phyloP scores from a whole-genome alignment of 768 basidiomycete species.

The Lenzites betulinus region DNA sequence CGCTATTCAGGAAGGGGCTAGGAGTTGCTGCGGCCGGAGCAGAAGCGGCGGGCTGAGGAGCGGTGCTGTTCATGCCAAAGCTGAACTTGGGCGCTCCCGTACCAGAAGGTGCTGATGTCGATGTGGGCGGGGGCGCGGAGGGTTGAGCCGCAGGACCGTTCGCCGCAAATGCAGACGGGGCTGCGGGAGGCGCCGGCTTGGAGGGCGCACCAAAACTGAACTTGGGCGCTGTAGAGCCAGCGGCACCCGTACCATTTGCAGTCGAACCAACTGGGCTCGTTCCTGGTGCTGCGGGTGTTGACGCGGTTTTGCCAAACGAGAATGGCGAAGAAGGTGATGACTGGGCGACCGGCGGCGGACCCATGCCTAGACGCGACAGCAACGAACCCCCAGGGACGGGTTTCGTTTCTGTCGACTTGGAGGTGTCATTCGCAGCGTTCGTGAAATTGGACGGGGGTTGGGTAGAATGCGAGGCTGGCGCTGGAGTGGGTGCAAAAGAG shows the following conservation, averaged over 20 bases:
- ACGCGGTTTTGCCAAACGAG: conserved; percentile 5
- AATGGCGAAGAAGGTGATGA: background rate
- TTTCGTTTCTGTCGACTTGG: conserved; percentile 6
- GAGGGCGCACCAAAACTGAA: conserved; percentile 18
- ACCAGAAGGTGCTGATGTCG: background rate
- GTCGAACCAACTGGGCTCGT: background rate
- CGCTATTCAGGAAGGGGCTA: conserved; percentile 3
- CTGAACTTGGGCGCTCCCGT: conserved; percentile 18
- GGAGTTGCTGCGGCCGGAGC: background rate
- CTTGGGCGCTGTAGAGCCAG: conserved; percentile 4
- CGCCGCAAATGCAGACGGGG: background rate
- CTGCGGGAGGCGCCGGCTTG: background rate
- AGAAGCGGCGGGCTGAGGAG: conserved; percentile 1
- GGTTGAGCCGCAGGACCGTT: background rate
- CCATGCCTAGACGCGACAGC: conserved; percentile 20
- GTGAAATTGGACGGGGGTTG: background rate
- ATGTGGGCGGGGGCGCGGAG: background rate
- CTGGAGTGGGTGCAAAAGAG: conserved; percentile 2
- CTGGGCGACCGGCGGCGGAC: conserved; percentile 6
- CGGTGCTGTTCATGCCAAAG: conserved; percentile 8
- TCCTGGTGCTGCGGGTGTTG: background rate
- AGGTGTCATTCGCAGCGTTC: background rate
- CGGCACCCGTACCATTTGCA: background rate
- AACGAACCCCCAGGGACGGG: conserved; percentile 11
- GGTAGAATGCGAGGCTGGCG: background rate